A percentile compares a stretch with the other conserved stretches of the same genome.
phyloP scores from a whole-genome alignment of 2,329 filamentous ascomycete genomes.

The Microdochium nivale region DNA sequence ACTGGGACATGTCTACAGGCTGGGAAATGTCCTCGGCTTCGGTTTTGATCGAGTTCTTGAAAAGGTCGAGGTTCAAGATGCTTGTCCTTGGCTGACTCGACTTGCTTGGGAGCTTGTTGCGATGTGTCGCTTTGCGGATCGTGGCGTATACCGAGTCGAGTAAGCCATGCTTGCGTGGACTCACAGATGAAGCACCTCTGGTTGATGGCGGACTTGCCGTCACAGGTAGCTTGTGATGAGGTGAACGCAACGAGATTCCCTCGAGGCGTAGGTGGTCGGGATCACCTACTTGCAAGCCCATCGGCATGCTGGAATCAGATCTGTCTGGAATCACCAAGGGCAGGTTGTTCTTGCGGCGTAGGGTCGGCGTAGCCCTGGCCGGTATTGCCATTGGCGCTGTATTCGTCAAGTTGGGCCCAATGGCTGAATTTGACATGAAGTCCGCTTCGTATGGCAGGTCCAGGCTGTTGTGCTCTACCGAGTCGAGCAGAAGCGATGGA shows the following conservation, averaged over 20 bases:
- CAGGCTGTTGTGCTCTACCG: constrained; percentile 8
- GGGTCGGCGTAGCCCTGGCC: constrained; percentile 7
- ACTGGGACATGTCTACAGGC: not conserved
- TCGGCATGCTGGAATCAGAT: not conserved
- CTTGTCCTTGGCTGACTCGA: not conserved
- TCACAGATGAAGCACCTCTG: constrained; percentile 16
- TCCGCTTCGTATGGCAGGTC: not conserved
- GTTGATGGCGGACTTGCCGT: constrained; percentile 12
- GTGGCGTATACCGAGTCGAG: constrained; percentile 18
- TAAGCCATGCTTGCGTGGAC: constrained; percentile 17
- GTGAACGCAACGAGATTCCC: constrained; percentile 33
- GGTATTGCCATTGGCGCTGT: constrained; percentile 7
- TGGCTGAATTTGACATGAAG: not conserved
- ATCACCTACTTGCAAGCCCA: constrained; percentile 27
- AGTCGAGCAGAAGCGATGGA: constrained; percentile 20
- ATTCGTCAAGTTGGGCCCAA: not conserved
- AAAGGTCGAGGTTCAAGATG: not conserved
- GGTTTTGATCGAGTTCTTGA: not conserved
- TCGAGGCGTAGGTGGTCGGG: constrained; percentile 37
- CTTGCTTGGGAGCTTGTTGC: constrained; percentile 5
- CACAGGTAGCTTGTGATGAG: constrained; percentile 12
- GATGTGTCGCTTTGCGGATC: constrained; percentile 14
- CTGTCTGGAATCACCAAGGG: not conserved
- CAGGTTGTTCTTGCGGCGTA: constrained; percentile 1
- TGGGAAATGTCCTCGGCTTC: not conserved